Conservation (phyloP, 441 rosid species). For the Pelargonium fulgidum region DNA sequence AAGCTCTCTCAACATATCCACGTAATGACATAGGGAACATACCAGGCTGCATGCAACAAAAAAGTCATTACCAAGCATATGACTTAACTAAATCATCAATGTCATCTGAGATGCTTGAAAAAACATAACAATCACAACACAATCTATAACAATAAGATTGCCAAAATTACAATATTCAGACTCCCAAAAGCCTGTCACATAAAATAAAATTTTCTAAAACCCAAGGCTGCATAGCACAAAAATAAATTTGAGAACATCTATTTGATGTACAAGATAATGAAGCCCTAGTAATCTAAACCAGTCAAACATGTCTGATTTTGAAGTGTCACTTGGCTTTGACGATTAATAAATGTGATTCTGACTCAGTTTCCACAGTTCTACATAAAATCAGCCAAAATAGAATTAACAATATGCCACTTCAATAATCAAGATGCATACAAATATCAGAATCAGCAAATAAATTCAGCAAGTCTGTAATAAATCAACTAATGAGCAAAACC, state of each 20-base stretch:
- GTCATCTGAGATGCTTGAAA: not conserved
- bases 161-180: not conserved
- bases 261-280: no score
- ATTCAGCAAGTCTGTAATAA: not conserved
- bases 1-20: slow-evolving; percentile 82
- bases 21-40: slow-evolving; percentile 65
- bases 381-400: not conserved
- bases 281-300: no score
- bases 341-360: no score
- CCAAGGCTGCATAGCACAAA: not conserved
- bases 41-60: slow-evolving; percentile 43
- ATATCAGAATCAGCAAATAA: not conserved
- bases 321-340: no score
- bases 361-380: not conserved
- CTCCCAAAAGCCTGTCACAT: not conserved
- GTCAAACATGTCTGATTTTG: no score
- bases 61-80: slow-evolving; percentile 6
- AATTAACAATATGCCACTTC: not conserved
- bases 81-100: not conserved
- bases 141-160: not conserved
- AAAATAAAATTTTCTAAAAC: not conserved
- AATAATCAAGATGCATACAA: not conserved
- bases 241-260: not conserved
- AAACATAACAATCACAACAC: not conserved
- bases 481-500: not conserved